These are phyloP conservation scores for Pulveroboletus sp. DNA, from an alignment of 768 basidiomycete genomes.

Conservation along the genomic window DNA sequence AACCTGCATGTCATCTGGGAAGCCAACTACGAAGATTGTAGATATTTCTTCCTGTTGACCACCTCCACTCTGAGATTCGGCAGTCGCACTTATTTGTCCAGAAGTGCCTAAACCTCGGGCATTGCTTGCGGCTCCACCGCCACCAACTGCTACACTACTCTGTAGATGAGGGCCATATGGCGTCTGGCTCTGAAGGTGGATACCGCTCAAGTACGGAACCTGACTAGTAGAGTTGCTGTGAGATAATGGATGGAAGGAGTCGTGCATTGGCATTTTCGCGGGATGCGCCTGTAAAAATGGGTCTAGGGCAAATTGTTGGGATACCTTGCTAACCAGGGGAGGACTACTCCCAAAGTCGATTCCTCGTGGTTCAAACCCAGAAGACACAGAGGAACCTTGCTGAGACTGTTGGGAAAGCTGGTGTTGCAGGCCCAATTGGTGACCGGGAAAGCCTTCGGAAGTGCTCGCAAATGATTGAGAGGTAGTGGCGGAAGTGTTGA, in stretches of 20 bases:
- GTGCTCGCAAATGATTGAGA: slow-evolving; percentile 24
- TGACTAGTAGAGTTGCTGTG: slow-evolving; percentile 31
- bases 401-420: slow-evolving; percentile 35
- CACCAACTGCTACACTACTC: slow-evolving; percentile 34
- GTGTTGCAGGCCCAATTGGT: slow-evolving; percentile 30
- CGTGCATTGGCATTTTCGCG: slow-evolving; percentile 30
- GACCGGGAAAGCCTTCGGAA: slow-evolving; percentile 24
- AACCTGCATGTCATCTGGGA: slow-evolving; percentile 98
- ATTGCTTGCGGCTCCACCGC: slow-evolving; percentile 10
- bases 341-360: slow-evolving; percentile 32
- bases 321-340: slow-evolving; percentile 21
- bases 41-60: slow-evolving; percentile 79
- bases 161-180: slow-evolving; percentile 69
- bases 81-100: slow-evolving; percentile 24
- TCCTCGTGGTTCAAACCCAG: slow-evolving; percentile 25
- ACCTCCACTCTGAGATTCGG: slow-evolving; percentile 21
- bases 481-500: slow-evolving; percentile 22
- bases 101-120: slow-evolving; percentile 27
- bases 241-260: slow-evolving; percentile 31
- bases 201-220: slow-evolving; percentile 34
- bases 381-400: slow-evolving; percentile 21
- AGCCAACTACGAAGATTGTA: slow-evolving; percentile 97
- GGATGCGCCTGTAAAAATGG: slow-evolving; percentile 32
- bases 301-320: slow-evolving; percentile 31
- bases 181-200: slow-evolving; percentile 65